Conservation (phyloP, 257 asterid species). For the Nicotiana tabacum region DNA sequence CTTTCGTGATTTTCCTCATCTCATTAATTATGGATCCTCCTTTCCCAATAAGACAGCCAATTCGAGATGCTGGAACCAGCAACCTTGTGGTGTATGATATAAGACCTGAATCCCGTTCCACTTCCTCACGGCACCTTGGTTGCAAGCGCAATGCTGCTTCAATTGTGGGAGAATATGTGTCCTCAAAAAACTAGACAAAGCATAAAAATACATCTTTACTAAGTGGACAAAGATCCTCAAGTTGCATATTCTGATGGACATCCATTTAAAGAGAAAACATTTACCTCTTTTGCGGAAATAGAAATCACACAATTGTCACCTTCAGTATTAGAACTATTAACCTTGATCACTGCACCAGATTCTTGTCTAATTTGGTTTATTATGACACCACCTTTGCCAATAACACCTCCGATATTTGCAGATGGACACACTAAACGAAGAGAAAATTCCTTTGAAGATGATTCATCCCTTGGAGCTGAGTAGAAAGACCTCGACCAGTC, state of each 20-base stretch:
- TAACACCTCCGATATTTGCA: slow-evolving; percentile 24
- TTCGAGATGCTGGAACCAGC: slow-evolving; percentile 25
- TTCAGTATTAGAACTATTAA: slow-evolving; percentile 20
- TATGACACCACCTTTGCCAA: slow-evolving; percentile 27
- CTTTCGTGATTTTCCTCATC: slow-evolving; percentile 26
- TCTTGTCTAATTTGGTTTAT: slow-evolving; percentile 29
- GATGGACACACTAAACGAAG: slow-evolving; percentile 20
- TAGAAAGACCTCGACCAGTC: slow-evolving; percentile 17
- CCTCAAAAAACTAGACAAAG: slow-evolving; percentile 18
- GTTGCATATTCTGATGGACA: background rate
- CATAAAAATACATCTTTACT: background rate
- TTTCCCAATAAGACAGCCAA: slow-evolving; percentile 27
- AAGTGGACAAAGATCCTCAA: background rate
- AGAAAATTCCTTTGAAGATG: slow-evolving; percentile 23
- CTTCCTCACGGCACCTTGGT: slow-evolving; percentile 24
- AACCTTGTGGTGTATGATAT: slow-evolving; percentile 20
- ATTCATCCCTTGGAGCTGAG: slow-evolving; percentile 22
- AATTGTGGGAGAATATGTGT: slow-evolving; percentile 23
- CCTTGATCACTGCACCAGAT: slow-evolving; percentile 23
- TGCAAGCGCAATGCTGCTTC: slow-evolving; percentile 26
- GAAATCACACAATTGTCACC: slow-evolving; percentile 25
- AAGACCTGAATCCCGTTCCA: slow-evolving; percentile 25
- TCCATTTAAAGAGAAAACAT: background rate
- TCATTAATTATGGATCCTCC: slow-evolving; percentile 26
- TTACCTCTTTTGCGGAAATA: slow-evolving; percentile 22